Conservation (phyloP, 805 yeast genomes). For the Pichia ethanolica region DNA sequence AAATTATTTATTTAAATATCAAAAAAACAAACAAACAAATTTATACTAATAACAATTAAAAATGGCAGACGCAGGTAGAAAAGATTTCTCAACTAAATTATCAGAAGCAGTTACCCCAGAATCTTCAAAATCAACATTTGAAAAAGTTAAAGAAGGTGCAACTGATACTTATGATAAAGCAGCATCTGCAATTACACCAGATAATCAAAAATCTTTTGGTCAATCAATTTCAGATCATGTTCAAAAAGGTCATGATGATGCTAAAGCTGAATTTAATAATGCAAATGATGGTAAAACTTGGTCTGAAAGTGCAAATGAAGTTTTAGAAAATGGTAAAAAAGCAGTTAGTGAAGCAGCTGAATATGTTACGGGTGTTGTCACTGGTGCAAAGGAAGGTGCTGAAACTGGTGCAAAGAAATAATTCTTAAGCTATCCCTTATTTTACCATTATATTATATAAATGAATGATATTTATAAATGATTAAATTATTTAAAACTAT, state of each 20-base stretch:
- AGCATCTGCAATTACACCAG: constrained; percentile 56
- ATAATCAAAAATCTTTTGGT: constrained; percentile 54
- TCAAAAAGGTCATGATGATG: constrained; percentile 40
- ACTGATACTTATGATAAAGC: constrained; percentile 61
- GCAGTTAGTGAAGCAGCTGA: constrained; percentile 42
- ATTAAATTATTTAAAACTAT: no score
- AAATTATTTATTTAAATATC: no score
- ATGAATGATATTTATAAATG: no score
- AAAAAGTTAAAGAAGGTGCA: constrained; percentile 65
- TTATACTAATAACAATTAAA: neutral
- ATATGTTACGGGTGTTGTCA: constrained; percentile 52
- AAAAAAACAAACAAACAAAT: no score
- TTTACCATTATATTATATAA: no score
- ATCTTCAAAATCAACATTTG: constrained; percentile 53
- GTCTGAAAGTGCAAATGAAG: constrained; percentile 38
- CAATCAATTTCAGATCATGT: constrained; percentile 49
- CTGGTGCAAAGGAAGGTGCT: constrained; percentile 44
- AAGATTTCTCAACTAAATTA: constrained; percentile 61
- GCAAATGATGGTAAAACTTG: constrained; percentile 19
- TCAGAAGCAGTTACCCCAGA: constrained; percentile 68
- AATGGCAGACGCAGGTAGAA: constrained; percentile 49
- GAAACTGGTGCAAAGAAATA: constrained; percentile 19
- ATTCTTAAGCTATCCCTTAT: no score
- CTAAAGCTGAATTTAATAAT: constrained; percentile 13
- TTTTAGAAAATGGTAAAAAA: constrained; percentile 42